Evolutionary conservation across 805 yeast species (phyloP).

Genomic region (Lachancea waltii): DNA sequence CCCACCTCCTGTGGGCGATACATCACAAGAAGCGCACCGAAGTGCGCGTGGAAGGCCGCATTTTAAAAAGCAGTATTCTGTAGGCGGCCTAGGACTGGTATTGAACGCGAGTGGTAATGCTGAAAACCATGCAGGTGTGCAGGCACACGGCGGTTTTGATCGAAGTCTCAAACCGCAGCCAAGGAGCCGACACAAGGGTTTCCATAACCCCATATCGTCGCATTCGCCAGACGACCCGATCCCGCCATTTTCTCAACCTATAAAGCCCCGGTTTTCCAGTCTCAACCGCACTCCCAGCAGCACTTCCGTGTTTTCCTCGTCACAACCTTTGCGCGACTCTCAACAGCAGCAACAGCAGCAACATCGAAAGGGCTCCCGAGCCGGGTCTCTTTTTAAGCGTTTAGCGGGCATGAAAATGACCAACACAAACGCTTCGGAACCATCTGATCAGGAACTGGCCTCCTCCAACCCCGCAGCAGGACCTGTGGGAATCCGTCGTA

Average conservation of each 20-base stretch:
- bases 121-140: background rate
- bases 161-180: background rate
- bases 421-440: conserved; percentile 3
- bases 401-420: conserved; percentile 8
- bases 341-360: conserved; percentile 2
- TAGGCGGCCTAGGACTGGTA: conserved; percentile 1
- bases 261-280: conserved; percentile 7
- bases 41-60: conserved; percentile 5
- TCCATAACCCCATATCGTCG: conserved; percentile 6
- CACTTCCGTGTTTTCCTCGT: conserved; percentile 1
- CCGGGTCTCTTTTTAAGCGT: conserved; percentile 8
- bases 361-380: conserved; percentile 7
- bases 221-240: conserved; percentile 10
- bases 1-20: background rate
- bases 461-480: background rate
- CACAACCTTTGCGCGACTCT: background rate
- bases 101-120: background rate
- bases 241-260: conserved; percentile 9
- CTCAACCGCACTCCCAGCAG: conserved; percentile 5
- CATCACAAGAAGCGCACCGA: background rate
- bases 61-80: conserved; percentile 7
- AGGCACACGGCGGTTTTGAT: conserved; percentile 4
- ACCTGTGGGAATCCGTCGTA: conserved; percentile 13
- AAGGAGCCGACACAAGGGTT: conserved; percentile 5
- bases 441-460: conserved; percentile 5